A percentile compares a stretch with the other conserved stretches of the same genome.
These are phyloP conservation scores for Ceratocystis papillata DNA, from an alignment of 2,329 filamentous ascomycete species.

Conservation along the genomic window DNA sequence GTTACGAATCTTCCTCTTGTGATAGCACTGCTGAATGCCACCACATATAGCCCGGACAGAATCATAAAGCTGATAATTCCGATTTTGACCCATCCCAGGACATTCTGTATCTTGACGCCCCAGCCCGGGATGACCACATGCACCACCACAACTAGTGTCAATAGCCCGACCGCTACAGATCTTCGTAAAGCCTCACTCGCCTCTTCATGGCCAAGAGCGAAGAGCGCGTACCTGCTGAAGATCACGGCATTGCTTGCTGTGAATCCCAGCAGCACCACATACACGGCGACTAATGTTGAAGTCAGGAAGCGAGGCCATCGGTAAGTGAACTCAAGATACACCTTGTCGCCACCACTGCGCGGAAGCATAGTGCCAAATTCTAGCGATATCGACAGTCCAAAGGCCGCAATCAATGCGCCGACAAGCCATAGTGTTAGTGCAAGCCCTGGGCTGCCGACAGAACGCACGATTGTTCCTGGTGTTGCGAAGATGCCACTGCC, in stretches of 20 bases:
- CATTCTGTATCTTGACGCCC: constrained; percentile 50
- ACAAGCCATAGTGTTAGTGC: constrained; percentile 52
- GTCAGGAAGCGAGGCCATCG: constrained; percentile 52
- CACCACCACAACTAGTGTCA: constrained; percentile 47
- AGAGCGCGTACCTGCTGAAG: constrained; percentile 54
- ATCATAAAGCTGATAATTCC: constrained; percentile 51
- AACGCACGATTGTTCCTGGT: constrained; percentile 54
- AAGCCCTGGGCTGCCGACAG: constrained; percentile 55
- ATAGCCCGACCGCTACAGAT: constrained; percentile 44
- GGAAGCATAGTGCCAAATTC: constrained; percentile 64
- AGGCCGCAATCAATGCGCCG: constrained; percentile 51
- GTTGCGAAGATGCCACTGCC: constrained; percentile 64
- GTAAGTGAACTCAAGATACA: constrained; percentile 61
- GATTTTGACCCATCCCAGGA: constrained; percentile 54
- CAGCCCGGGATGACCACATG: constrained; percentile 48
- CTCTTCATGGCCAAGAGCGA: constrained; percentile 41
- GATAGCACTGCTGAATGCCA: constrained; percentile 33
- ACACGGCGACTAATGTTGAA: constrained; percentile 51
- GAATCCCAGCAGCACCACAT: constrained; percentile 54
- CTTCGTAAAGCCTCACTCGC: constrained; percentile 41
- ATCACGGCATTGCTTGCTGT: constrained; percentile 61
- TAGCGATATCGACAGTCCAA: constrained; percentile 50
- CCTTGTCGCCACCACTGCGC: constrained; percentile 56
- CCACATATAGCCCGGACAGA: constrained; percentile 48
- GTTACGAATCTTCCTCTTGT: neutral